Conservation (phyloP, 805 yeast species). For the Jamesozyma hellenica region DNA sequence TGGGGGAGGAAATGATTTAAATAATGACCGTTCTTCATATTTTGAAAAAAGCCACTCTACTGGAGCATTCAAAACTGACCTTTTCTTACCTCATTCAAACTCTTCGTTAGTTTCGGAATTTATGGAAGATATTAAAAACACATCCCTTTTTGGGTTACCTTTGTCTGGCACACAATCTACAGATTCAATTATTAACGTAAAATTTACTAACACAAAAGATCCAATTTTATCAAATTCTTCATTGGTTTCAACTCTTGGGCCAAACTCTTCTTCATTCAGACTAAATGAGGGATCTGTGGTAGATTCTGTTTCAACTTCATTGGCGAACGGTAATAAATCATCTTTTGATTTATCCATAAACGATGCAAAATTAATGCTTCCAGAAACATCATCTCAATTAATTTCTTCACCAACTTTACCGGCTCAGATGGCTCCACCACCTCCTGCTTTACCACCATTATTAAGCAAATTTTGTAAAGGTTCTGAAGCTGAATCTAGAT, state of each 20-base stretch:
- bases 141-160: too few species aligned
- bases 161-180: too few species aligned
- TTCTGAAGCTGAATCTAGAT: background rate
- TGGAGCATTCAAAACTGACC: background rate
- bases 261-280: background rate
- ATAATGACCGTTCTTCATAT: too few species aligned
- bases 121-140: background rate
- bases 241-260: background rate
- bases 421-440: conserved; percentile 14
- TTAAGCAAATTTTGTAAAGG: background rate
- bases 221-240: background rate
- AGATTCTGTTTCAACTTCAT: background rate
- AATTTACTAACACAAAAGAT: too few species aligned
- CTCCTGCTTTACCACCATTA: conserved; percentile 7
- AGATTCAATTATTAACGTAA: too few species aligned
- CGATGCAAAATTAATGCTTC: too few species aligned
- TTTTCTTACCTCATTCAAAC: background rate
- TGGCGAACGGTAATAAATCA: too few species aligned
- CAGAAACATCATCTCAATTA: too few species aligned
- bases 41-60: background rate
- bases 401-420: too few species aligned
- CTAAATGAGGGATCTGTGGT: background rate
- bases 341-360: too few species aligned
- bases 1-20: too few species aligned
- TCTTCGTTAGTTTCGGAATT: background rate